Evolutionary conservation across 1,139 yeast species (phyloP), one percentile per base, ranked within the genome.

Genomic region (Magnusiomyces paraingens): DNA sequence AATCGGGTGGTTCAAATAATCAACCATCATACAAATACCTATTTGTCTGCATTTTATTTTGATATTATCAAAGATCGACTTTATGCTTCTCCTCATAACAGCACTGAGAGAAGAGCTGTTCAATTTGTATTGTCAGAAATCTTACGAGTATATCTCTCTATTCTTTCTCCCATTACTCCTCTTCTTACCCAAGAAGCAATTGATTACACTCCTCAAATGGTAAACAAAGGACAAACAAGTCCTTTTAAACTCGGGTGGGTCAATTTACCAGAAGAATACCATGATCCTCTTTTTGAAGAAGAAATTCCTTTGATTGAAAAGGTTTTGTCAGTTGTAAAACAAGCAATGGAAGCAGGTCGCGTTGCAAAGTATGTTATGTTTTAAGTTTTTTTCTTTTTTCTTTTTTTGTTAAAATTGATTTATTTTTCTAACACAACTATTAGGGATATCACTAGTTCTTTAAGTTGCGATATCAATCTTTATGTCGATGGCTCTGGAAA

Each of bases 151-250:
- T 86, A 90, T 62, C 68, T 83, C 22, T 79, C 86, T 0, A 69
- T 88, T 2, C 68, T 91, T 57, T 78, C 93, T 0, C 99, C 99
- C 1, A 79, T 94, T 0, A 73, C 86, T 42, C 99, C 99, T 0
- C 66, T 87, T 5, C 72, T 90, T 56, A 79, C 91, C 0, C 98
- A 93, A 67, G 98, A 94, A 65, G 91, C 82, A 0, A 90, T 97
- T 96, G 77, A 79, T 38, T 75, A 76, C 56, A 65, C 80, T 14
- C 76, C 80, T 1, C 60, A 60, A 0, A 60, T 66, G 43, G 64
- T 79, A 15, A 73, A 70, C 1, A 51, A 59, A 0, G 70, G 66
- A 0, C 61, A 61, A 0, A 66, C 61, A 5, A 77, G 88, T 0
- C 93, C 93, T 1, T 79, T 83, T 62, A 71, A 76, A 65, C 66